Evolutionary conservation across 2,329 filamentous ascomycete genomes (phyloP).

Genomic region (Clathrospora elynae): DNA sequence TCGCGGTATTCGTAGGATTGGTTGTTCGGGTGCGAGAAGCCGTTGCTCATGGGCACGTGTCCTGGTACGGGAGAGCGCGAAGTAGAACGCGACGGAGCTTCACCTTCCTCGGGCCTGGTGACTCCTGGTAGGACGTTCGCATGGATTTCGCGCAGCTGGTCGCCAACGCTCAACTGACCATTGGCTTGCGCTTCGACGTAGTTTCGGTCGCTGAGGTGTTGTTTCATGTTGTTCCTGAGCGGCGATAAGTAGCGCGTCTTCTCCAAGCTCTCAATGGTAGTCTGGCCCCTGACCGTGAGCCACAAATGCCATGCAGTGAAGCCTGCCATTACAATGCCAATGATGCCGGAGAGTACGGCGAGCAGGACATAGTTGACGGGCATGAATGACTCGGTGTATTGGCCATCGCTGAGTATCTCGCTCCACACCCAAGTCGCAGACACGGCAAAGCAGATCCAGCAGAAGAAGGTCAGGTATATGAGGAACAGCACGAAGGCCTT

Average conservation of each 20-base stretch:
- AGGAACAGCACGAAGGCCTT: conserved; percentile 94
- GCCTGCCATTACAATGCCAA: conserved; percentile 83
- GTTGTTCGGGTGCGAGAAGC: conserved; percentile 53
- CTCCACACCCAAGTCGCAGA: conserved; percentile 81
- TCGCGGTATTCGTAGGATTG: conserved; percentile 60
- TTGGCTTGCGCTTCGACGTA: conserved; percentile 51
- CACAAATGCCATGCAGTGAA: conserved; percentile 93
- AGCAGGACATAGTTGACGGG: conserved; percentile 91
- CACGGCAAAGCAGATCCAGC: conserved; percentile 78
- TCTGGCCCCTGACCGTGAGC: conserved; percentile 78
- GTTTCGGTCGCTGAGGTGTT: conserved; percentile 60
- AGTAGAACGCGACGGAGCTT: conserved; percentile 58
- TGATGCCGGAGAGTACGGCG: conserved; percentile 85
- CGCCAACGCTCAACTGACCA: conserved; percentile 54
- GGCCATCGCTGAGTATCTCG: conserved; percentile 73
- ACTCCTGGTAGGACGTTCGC: conserved; percentile 80
- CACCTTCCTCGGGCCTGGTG: conserved; percentile 80
- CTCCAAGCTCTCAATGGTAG: conserved; percentile 94
- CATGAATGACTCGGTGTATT: conserved; percentile 75
- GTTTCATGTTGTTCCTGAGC: conserved; percentile 71
- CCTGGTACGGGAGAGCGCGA: conserved; percentile 44
- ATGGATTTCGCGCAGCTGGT: conserved; percentile 80
- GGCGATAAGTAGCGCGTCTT: conserved; percentile 93
- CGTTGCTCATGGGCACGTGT: conserved; percentile 39
- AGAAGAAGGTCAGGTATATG: conserved; percentile 85